Conservation (phyloP, 441 rosid genomes). For the Erodium texanum region DNA sequence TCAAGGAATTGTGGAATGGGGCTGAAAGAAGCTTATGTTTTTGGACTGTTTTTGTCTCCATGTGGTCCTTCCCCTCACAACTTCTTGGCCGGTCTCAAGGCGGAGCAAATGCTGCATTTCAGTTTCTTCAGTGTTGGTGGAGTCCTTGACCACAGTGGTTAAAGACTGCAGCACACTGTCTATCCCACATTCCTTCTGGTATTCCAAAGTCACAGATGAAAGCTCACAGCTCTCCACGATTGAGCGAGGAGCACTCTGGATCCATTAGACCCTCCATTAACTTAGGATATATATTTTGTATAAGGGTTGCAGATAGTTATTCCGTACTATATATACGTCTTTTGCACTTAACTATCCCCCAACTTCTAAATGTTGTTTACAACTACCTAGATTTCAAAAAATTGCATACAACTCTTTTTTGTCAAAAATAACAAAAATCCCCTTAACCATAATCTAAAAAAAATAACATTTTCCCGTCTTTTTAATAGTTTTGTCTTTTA, state of each 20-base stretch:
- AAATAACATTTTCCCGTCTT: too few relatives aligned
- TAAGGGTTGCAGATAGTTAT: too few relatives aligned
- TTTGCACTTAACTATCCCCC: too few relatives aligned
- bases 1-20: not conserved
- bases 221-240: conserved; percentile 23
- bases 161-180: conserved; percentile 24
- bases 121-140: not conserved
- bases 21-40: not conserved
- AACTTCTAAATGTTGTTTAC: too few relatives aligned
- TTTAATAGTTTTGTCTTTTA: too few relatives aligned
- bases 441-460: too few relatives aligned
- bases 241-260: conserved; percentile 27
- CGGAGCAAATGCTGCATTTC: not conserved
- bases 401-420: too few relatives aligned
- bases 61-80: not conserved
- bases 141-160: not conserved
- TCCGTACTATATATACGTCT: too few relatives aligned
- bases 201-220: conserved; percentile 23
- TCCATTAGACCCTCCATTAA: not conserved
- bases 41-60: not conserved
- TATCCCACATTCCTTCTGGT: conserved; percentile 24
- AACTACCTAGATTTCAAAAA: too few relatives aligned
- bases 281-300: not conserved
- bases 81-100: not conserved
- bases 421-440: too few relatives aligned